Evolutionary conservation across 2,329 filamentous ascomycete genomes (phyloP), one percentile per base, ranked within the genome.

Genomic region (Zalaria obscura): DNA sequence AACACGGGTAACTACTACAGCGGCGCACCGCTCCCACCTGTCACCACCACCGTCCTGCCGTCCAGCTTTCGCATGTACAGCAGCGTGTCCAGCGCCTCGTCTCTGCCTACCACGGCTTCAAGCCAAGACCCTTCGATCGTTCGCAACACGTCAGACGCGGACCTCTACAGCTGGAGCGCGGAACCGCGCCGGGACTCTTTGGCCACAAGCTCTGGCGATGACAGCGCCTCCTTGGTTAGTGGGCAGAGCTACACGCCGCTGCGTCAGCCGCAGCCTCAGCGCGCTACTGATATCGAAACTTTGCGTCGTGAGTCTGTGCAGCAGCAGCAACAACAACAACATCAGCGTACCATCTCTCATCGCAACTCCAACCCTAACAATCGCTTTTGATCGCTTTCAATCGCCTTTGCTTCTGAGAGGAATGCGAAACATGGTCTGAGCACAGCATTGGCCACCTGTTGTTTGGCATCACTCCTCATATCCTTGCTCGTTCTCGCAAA

Each of bases 221-320:
- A 39, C 48, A 9, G 18, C 18, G 18, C 18, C 18, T 18, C 51
- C 52, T 5, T 51, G 50, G 2, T 49, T 49, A 43, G 45, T 41
- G 8, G 52, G 52, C 29, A 39, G 44, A 3, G 39, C 27, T 25
- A 41, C 44, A 29, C 48, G 50, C 9, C 47, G 43, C 9, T 51
- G 52, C 34, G 49, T 54, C 34, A 50, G 32, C 44, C 46, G 5
- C 55, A 52, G 39, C 50, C 50, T 25, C 52, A 53, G 39, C 53
- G 54, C 37, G 41, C 45, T 10, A 41, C 49, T 8, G 52, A 50
- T 40, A 38, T 53, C 10, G 52, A 55, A 25, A 45, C 47, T 6
- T 36, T 55, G 29, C 44, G 50, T 5, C 42, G 50, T 18, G 52
- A 54, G 25, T 47, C 50, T 6, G 48, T 48, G 4, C 48, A 47